Percentiles rank a stretch among this genome's conserved stretches.
Conservation (phyloP, 2,329 filamentous ascomycete species). For the Neoarthrinium moseri region DNA sequence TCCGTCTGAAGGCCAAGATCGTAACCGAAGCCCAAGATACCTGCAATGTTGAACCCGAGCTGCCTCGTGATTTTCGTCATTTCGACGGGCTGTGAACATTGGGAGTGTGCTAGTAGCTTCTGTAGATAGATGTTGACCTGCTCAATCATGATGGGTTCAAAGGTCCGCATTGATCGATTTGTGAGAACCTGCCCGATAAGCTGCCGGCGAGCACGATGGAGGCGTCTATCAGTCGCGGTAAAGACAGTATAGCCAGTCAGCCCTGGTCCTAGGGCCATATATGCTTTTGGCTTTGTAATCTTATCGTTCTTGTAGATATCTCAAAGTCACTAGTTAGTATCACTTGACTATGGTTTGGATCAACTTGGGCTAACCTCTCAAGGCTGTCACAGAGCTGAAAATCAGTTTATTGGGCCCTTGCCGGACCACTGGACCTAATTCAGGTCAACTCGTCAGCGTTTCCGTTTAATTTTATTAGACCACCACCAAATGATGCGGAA, state of each 20-base stretch:
- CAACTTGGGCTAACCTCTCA: not conserved
- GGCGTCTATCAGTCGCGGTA: slow-evolving; percentile 13
- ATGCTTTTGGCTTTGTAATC: slow-evolving; percentile 14
- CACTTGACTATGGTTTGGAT: not conserved
- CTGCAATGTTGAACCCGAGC: slow-evolving; percentile 16
- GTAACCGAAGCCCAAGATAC: slow-evolving; percentile 17
- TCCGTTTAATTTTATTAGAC: too few species aligned
- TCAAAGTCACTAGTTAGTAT: not conserved
- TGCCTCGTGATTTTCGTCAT: slow-evolving; percentile 13
- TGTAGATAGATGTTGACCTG: slow-evolving; percentile 17
- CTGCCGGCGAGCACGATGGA: slow-evolving; percentile 15
- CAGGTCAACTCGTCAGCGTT: not conserved
- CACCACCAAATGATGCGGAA: too few species aligned
- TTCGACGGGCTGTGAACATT: slow-evolving; percentile 9
- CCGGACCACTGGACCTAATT: slow-evolving; percentile 13
- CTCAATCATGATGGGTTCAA: slow-evolving; percentile 17
- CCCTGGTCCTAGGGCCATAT: not conserved
- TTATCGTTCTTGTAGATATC: slow-evolving; percentile 19
- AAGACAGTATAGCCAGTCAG: slow-evolving; percentile 13
- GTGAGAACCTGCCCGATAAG: slow-evolving; percentile 14
- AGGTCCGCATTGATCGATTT: slow-evolving; percentile 16
- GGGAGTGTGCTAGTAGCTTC: not conserved
- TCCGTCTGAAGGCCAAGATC: slow-evolving; percentile 13
- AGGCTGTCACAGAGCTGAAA: slow-evolving; percentile 16
- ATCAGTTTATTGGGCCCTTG: slow-evolving; percentile 18